These are phyloP conservation scores for Plasmodium vivax DNA, from an alignment of 169 alveolate genomes.

Conservation along the genomic window DNA sequence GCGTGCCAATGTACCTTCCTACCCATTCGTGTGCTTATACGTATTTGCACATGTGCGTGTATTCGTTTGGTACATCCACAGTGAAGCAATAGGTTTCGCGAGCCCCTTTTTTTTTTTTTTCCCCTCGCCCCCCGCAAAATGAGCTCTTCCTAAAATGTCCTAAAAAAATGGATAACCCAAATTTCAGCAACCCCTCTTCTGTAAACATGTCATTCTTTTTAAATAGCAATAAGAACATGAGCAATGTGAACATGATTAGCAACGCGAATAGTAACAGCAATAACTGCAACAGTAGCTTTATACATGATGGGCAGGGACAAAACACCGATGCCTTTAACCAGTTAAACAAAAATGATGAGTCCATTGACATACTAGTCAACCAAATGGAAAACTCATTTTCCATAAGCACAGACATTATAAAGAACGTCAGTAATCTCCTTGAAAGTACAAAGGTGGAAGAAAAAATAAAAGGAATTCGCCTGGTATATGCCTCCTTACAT, in stretches of 20 bases:
- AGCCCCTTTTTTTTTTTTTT: neutral
- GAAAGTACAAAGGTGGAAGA: conserved; percentile 65
- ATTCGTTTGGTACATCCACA: neutral
- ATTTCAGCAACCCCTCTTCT: conserved; percentile 54
- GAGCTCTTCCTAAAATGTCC: conserved; percentile 23
- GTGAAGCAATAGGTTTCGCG: neutral
- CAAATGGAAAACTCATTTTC: conserved; percentile 75
- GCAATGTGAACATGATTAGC: conserved; percentile 5
- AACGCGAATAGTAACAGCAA: neutral
- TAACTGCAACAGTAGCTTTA: conserved; percentile 23
- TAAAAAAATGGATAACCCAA: conserved; percentile 70
- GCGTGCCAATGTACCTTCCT: neutral
- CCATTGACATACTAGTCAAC: conserved; percentile 69
- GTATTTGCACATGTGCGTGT: neutral
- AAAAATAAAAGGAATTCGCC: conserved; percentile 68
- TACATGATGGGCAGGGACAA: conserved; percentile 27
- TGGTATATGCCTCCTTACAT: conserved; percentile 73
- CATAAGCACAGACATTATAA: conserved; percentile 60
- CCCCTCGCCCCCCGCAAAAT: neutral
- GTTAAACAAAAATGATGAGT: conserved; percentile 66
- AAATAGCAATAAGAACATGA: conserved; percentile 35
- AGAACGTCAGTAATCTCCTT: conserved; percentile 68
- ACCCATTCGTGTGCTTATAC: neutral
- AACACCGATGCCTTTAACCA: conserved; percentile 29
- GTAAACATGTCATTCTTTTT: conserved; percentile 68